Percentiles rank a stretch among this genome's conserved stretches.
These are phyloP conservation scores for Aaosphaeria pasadenensis DNA, from an alignment of 2,329 filamentous ascomycete genomes.

Conservation along the genomic window DNA sequence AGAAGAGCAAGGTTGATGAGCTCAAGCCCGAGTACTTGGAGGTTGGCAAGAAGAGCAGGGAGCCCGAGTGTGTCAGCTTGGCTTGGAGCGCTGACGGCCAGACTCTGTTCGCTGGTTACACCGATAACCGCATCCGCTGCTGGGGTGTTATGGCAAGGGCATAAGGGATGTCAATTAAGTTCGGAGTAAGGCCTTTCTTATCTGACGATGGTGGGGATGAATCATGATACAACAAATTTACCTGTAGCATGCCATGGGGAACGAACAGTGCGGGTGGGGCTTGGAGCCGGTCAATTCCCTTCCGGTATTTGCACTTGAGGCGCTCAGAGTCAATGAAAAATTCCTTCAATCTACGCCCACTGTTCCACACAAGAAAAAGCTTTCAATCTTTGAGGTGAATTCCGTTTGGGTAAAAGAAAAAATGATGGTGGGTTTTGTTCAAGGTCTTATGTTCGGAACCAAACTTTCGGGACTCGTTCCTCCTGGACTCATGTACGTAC, in stretches of 20 bases:
- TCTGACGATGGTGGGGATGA: conserved; percentile 26
- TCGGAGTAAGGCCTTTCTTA: neutral
- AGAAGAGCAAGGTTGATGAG: conserved; percentile 99
- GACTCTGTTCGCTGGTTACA: conserved; percentile 99
- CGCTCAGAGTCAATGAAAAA: conserved; percentile 44
- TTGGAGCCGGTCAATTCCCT: conserved; percentile 33
- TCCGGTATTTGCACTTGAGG: conserved; percentile 41
- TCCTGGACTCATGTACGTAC: too few relatives aligned
- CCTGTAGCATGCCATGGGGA: conserved; percentile 38
- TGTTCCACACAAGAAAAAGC: too few relatives aligned
- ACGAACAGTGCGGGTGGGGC: conserved; percentile 34
- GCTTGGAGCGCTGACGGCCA: conserved; percentile 98
- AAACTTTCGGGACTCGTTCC: too few relatives aligned
- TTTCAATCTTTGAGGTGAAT: too few relatives aligned
- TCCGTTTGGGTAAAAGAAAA: too few relatives aligned
- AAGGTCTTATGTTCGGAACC: too few relatives aligned
- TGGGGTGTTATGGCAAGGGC: conserved; percentile 43
- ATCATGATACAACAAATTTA: conserved; percentile 34
- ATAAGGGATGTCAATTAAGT: conserved; percentile 28
- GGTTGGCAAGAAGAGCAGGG: conserved; percentile 97
- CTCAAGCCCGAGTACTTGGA: conserved; percentile 97
- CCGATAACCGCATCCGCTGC: conserved; percentile 75
- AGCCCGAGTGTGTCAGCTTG: conserved; percentile 96
- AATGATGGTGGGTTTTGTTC: too few relatives aligned
- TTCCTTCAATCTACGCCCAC: conserved; percentile 34